These are phyloP conservation scores for Cercospora sojina DNA, from an alignment of 2,329 filamentous ascomycete species.

Conservation along the genomic window DNA sequence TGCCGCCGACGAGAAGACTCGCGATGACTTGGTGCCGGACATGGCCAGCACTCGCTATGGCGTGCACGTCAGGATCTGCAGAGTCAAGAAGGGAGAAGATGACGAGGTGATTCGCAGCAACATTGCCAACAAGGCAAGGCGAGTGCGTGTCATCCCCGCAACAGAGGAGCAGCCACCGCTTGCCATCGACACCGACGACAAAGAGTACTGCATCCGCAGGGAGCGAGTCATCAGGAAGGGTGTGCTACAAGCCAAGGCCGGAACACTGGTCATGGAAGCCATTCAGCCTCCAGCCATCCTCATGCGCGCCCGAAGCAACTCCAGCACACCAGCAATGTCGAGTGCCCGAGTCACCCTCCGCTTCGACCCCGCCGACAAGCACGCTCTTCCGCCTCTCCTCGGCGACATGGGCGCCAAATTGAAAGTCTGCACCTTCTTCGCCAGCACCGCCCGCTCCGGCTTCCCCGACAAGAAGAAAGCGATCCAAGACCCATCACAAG, in stretches of 20 bases:
- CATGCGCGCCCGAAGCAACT: conserved; percentile 45
- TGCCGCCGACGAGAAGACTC: conserved; percentile 50
- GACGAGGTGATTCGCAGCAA: conserved; percentile 42
- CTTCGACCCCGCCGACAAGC: conserved; percentile 58
- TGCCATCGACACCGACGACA: conserved; percentile 47
- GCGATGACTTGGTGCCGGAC: conserved; percentile 63
- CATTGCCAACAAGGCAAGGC: conserved; percentile 54
- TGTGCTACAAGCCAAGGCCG: conserved; percentile 58
- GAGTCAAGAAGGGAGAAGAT: conserved; percentile 45
- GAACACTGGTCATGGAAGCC: conserved; percentile 57
- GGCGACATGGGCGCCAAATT: conserved; percentile 55
- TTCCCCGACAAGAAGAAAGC: conserved; percentile 49
- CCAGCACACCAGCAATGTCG: conserved; percentile 50
- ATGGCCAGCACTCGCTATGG: conserved; percentile 62
- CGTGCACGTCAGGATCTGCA: conserved; percentile 42
- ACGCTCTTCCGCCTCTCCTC: conserved; percentile 54
- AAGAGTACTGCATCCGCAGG: conserved; percentile 55
- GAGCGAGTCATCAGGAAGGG: conserved; percentile 63
- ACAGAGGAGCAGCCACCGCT: conserved; percentile 61
- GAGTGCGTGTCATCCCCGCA: conserved; percentile 60
- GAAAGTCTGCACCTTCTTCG: conserved; percentile 58
- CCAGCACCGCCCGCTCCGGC: conserved; percentile 51
- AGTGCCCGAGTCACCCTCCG: conserved; percentile 58
- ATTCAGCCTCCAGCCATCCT: conserved; percentile 58
- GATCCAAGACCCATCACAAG: conserved; percentile 50